A percentile compares a stretch with the other conserved stretches of the same genome.
Evolutionary conservation across 2,329 filamentous ascomycete genomes (phyloP).

Genomic region (Cryphonectria radicalis): DNA sequence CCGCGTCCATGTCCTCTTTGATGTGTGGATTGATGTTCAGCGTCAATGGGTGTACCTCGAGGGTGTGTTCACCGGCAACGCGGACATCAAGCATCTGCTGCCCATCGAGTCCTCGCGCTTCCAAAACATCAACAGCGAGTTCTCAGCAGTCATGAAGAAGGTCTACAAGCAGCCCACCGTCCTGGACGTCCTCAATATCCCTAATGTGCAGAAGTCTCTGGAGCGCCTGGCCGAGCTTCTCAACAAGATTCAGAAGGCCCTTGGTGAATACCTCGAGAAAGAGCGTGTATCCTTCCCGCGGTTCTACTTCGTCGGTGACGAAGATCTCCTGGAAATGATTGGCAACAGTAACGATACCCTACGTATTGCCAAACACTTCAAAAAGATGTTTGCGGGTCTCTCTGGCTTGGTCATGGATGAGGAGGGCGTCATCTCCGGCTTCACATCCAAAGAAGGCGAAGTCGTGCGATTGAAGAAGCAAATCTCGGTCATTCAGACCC

Average conservation of each 20-base stretch:
- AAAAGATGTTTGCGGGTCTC: conserved; percentile 99
- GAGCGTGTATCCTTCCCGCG: conserved; percentile 96
- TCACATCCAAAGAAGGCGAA: conserved; percentile 95
- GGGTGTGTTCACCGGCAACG: conserved; percentile 97
- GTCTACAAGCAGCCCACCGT: conserved; percentile 96
- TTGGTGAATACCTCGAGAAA: conserved; percentile 97
- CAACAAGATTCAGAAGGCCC: conserved; percentile 98
- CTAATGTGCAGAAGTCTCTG: conserved; percentile 92
- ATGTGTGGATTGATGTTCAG: conserved; percentile 99
- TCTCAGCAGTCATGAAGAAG: conserved; percentile 99
- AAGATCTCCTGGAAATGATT: conserved; percentile 98
- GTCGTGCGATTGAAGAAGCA: conserved; percentile 84
- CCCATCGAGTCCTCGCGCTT: conserved; percentile 96
- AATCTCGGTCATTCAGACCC: conserved; percentile 90
- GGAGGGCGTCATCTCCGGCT: conserved; percentile 84
- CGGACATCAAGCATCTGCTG: conserved; percentile 96
- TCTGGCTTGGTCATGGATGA: conserved; percentile 91
- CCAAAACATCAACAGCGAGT: conserved; percentile 99
- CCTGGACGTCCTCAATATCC: conserved; percentile 93
- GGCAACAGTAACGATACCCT: conserved; percentile 98
- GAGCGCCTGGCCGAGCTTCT: conserved; percentile 95
- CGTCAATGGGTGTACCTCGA: conserved; percentile 99
- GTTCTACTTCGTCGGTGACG: conserved; percentile 99
- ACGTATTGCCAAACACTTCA: conserved; percentile 97
- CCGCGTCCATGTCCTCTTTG: conserved; percentile 94